Conservation (phyloP, 139 green algal genomes). For the Pycnococcus provasolii region DNA sequence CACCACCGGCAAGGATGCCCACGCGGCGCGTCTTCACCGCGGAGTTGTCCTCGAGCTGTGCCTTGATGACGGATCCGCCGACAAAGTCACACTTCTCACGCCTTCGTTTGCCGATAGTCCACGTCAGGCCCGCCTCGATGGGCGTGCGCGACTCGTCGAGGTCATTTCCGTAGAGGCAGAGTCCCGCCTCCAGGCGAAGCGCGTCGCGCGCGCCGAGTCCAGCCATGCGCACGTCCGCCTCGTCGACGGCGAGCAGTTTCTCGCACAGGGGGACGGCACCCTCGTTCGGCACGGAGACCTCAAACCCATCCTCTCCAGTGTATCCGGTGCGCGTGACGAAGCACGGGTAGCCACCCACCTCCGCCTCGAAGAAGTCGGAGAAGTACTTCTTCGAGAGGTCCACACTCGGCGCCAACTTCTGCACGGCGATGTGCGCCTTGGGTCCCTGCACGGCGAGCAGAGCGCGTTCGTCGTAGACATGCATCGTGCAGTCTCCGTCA, state of each 20-base stretch:
- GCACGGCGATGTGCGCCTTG: conserved; percentile 42
- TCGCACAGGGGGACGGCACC: conserved; percentile 57
- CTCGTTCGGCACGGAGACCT: conserved; percentile 75
- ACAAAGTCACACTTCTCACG: conserved; percentile 83
- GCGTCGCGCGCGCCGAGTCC: conserved; percentile 88
- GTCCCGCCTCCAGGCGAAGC: conserved; percentile 89
- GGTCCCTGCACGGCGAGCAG: conserved; percentile 86
- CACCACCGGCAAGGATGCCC: conserved; percentile 74
- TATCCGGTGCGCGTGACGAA: conserved; percentile 92
- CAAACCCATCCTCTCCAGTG: conserved; percentile 98
- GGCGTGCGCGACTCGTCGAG: conserved; percentile 83
- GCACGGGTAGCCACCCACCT: conserved; percentile 62
- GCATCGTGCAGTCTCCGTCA: conserved; percentile 24
- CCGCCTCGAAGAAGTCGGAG: conserved; percentile 58
- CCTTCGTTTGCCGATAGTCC: conserved; percentile 85
- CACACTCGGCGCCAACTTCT: conserved; percentile 21
- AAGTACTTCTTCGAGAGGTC: conserved; percentile 82
- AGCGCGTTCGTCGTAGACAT: conserved; percentile 74
- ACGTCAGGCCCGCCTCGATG: conserved; percentile 92
- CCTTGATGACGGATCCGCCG: conserved; percentile 84
- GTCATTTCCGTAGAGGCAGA: conserved; percentile 98
- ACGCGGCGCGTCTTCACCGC: conserved; percentile 72
- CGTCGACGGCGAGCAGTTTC: conserved; percentile 47
- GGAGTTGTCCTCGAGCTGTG: conserved; percentile 69
- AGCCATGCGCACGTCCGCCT: conserved; percentile 46